Conservation (phyloP, 2,329 filamentous ascomycete genomes). For the Sclerotinia minor region DNA sequence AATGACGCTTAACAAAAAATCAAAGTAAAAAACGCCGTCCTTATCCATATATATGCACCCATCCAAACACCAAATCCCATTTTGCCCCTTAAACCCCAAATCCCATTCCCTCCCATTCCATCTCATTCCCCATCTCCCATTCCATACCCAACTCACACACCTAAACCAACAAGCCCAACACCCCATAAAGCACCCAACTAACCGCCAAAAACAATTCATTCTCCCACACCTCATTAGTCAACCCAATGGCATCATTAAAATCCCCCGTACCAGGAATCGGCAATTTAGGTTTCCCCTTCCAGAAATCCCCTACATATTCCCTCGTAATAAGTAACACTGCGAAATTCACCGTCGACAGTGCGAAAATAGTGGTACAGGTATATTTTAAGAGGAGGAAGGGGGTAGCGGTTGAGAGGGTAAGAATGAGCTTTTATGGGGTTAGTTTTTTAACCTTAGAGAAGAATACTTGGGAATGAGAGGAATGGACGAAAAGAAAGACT, state of each 20-base stretch:
- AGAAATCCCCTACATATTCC: constrained; percentile 20
- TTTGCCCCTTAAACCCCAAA: background rate
- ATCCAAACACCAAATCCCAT: background rate
- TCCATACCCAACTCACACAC: background rate
- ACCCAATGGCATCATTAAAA: constrained; percentile 21
- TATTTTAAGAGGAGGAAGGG: background rate
- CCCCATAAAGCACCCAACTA: constrained; percentile 5
- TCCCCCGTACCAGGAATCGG: constrained; percentile 4
- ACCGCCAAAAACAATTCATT: background rate
- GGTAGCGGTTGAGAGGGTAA: background rate
- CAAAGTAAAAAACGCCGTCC: background rate
- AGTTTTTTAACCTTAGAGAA: background rate
- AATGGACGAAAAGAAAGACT: background rate
- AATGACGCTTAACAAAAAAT: background rate
- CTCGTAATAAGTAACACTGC: background rate
- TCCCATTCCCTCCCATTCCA: background rate
- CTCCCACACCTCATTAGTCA: constrained; percentile 3
- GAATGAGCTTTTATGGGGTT: background rate
- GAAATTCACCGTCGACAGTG: background rate
- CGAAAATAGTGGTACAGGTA: background rate
- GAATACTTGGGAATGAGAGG: no score
- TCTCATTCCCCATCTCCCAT: background rate
- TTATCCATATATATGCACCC: background rate
- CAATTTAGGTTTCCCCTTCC: constrained; percentile 13
- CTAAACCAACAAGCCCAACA: constrained; percentile 13